These are phyloP conservation scores for Ambrosia trifida DNA, from an alignment of 129 eudicot species.

Conservation along the genomic window DNA sequence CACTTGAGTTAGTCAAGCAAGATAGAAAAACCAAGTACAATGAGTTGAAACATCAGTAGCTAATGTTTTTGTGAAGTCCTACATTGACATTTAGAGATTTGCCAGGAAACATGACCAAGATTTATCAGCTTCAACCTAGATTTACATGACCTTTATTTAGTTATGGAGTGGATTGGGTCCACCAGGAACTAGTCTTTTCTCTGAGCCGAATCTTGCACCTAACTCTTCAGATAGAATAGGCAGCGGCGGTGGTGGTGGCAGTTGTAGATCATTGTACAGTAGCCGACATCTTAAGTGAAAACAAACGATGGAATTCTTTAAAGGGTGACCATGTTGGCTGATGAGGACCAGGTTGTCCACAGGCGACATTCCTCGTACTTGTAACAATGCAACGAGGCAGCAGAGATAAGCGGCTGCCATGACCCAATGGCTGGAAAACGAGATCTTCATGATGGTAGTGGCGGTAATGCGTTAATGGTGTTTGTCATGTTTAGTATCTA, in stretches of 20 bases:
- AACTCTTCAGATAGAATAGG: conserved; percentile 28
- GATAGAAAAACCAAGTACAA: background rate
- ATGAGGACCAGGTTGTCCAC: conserved; percentile 9
- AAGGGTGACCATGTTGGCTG: conserved; percentile 23
- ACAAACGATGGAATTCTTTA: conserved; percentile 7
- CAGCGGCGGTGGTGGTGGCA: conserved; percentile 10
- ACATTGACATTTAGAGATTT: conserved; percentile 15
- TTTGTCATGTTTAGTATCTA: conserved; percentile 24
- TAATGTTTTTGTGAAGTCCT: background rate
- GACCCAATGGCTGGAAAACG: conserved; percentile 25
- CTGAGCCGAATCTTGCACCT: conserved; percentile 42
- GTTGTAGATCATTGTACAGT: conserved; percentile 21
- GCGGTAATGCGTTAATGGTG: conserved; percentile 30
- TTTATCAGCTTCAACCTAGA: background rate
- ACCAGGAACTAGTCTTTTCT: conserved; percentile 69
- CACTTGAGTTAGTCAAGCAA: no score
- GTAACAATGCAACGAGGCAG: conserved; percentile 33
- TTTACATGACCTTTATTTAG: conserved; percentile 47
- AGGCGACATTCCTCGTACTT: conserved; percentile 23
- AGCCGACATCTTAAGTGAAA: conserved; percentile 11
- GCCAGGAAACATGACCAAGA: conserved; percentile 12
- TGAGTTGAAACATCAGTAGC: conserved; percentile 8
- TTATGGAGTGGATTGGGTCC: conserved; percentile 80
- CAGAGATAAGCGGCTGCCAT: conserved; percentile 26
- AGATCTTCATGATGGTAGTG: conserved; percentile 37